Conservation (phyloP, 2,329 filamentous ascomycete genomes). For the Tolypocladium pustulatum region DNA sequence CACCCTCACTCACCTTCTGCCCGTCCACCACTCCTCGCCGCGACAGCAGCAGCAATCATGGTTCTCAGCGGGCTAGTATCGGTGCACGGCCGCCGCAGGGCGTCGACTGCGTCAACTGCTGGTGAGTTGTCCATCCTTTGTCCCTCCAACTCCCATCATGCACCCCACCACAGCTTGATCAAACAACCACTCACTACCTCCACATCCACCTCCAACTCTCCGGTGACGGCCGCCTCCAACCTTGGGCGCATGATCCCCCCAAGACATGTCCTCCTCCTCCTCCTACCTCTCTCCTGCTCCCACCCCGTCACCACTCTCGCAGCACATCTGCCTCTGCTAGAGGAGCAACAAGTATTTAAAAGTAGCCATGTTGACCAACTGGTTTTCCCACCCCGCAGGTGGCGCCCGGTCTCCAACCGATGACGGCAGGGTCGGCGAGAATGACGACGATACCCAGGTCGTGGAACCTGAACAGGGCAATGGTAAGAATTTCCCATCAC, state of each 20-base stretch:
- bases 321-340: slow-evolving; percentile 5
- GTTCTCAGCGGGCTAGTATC: slow-evolving; percentile 21
- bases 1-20: no score
- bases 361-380: slow-evolving; percentile 30
- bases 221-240: background rate
- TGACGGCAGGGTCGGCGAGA: slow-evolving; percentile 32
- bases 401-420: slow-evolving; percentile 47
- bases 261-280: background rate
- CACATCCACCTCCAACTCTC: background rate
- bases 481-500: slow-evolving; percentile 43
- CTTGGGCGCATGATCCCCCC: background rate
- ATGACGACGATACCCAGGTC: slow-evolving; percentile 63
- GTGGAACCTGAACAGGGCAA: slow-evolving; percentile 92
- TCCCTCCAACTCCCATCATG: background rate
- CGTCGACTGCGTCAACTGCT: slow-evolving; percentile 15
- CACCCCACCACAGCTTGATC: background rate
- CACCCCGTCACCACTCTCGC: background rate
- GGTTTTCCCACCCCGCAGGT: slow-evolving; percentile 30
- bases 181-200: background rate
- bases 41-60: slow-evolving; percentile 9
- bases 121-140: slow-evolving; percentile 10
- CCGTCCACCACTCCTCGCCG: background rate
- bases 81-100: slow-evolving; percentile 18
- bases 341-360: slow-evolving; percentile 2
- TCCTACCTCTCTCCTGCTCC: background rate